These are phyloP conservation scores for Phytophthora kernoviae DNA, from an alignment of 352 stramenopile species.

Conservation along the genomic window DNA sequence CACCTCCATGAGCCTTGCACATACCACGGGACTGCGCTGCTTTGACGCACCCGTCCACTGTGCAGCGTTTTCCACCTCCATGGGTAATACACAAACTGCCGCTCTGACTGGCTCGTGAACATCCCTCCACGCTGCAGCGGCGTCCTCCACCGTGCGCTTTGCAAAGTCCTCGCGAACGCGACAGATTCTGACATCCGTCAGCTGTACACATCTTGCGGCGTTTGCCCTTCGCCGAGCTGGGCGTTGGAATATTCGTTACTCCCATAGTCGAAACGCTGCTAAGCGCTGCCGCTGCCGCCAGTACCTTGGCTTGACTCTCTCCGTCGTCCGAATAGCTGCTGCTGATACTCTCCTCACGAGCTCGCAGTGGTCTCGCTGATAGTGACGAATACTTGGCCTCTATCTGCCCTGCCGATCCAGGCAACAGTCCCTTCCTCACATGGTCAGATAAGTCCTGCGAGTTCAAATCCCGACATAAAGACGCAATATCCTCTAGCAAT, in stretches of 20 bases:
- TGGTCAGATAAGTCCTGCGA: conserved; percentile 54
- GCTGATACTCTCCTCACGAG: conserved; percentile 37
- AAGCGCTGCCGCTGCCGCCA: conserved; percentile 29
- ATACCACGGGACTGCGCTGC: conserved; percentile 80
- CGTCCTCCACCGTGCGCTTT: conserved; percentile 78
- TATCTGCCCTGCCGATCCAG: conserved; percentile 28
- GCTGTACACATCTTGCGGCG: conserved; percentile 83
- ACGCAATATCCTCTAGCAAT: conserved; percentile 79
- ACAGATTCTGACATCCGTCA: conserved; percentile 79
- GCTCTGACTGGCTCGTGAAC: conserved; percentile 77
- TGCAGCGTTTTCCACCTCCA: conserved; percentile 84
- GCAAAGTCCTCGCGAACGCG: conserved; percentile 75
- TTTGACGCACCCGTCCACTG: conserved; percentile 78
- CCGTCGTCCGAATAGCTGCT: conserved; percentile 36
- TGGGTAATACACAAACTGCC: conserved; percentile 85
- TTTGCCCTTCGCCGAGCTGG: conserved; percentile 53
- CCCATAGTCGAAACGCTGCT: conserved; percentile 37
- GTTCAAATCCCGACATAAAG: conserved; percentile 77
- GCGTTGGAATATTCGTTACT: conserved; percentile 14
- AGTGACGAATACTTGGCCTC: conserved; percentile 31
- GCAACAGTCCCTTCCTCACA: conserved; percentile 27
- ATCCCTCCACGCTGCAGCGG: conserved; percentile 81
- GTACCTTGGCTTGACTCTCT: conserved; percentile 32
- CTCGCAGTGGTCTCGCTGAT: conserved; percentile 25
- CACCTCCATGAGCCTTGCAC: conserved; percentile 85